Percentiles rank a stretch among this genome's conserved stretches.
Evolutionary conservation across 2,329 filamentous ascomycete species (phyloP).

Genomic region (Fusarium sarcochroum): DNA sequence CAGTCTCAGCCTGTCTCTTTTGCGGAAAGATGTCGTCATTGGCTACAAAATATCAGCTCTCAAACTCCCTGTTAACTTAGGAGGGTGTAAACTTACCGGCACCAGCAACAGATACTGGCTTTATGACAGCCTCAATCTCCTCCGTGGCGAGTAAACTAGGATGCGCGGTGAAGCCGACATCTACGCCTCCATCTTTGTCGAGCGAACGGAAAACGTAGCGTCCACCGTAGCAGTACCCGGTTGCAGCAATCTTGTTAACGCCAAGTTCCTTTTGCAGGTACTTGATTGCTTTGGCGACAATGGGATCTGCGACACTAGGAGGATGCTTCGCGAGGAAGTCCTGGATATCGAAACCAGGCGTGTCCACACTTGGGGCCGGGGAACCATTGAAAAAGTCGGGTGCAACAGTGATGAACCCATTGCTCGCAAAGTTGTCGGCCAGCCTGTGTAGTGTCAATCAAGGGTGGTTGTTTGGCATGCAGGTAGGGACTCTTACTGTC

Average conservation of each 20-base stretch:
- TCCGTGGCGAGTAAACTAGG: constrained; percentile 68
- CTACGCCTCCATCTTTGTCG: constrained; percentile 61
- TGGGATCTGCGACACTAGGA: constrained; percentile 23
- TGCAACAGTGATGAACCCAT: constrained; percentile 24
- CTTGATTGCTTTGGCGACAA: constrained; percentile 24
- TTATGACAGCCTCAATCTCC: constrained; percentile 60
- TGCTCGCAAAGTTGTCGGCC: constrained; percentile 27
- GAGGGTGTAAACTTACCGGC: constrained; percentile 11
- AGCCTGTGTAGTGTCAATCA: not conserved
- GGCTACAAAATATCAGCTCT: constrained; percentile 14
- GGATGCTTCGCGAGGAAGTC: constrained; percentile 30
- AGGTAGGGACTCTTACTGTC: not conserved
- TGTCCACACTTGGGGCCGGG: constrained; percentile 5
- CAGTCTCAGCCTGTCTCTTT: constrained; percentile 23
- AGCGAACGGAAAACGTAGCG: constrained; percentile 68
- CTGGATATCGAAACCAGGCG: constrained; percentile 5
- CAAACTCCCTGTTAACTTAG: accelerated
- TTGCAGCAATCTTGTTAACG: constrained; percentile 63
- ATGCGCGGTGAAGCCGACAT: constrained; percentile 73
- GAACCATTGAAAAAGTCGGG: constrained; percentile 27
- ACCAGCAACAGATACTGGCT: constrained; percentile 30
- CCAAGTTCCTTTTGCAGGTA: constrained; percentile 52
- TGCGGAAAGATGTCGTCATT: constrained; percentile 22
- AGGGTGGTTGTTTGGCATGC: accelerated
- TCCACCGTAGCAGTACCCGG: constrained; percentile 74